Base-by-base conservation (phyloP, 441 rosid species). In the Flueggea neowawraea region DNA sequence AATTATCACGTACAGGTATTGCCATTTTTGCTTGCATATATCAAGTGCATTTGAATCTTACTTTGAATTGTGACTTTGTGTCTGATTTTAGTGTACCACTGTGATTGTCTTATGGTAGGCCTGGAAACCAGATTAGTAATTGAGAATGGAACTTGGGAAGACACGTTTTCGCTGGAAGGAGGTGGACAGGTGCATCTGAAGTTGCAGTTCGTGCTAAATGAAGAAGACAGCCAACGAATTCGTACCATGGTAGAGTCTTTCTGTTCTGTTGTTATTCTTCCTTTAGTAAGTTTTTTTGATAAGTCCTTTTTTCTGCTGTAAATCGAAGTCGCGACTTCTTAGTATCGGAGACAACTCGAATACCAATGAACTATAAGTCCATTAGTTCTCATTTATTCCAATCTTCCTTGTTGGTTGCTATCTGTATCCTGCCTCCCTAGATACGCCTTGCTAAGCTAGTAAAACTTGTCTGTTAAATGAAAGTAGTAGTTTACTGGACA, bases 91-190 rank as follows among this genome's bases (percentile, higher is more conserved):
- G 7, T 12, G 6, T 31, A 4, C n/a, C n/a, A n/a, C 36, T 13
- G 7, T 4, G 31, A 17, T 12, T 55, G 61, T 60, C 50, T 50
- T 66, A 66, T 64, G n/a, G 62, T 69, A 90, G 99, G 70, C 68
- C 60, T 94, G 60, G 90, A 91, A 72, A 87, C 89, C 41, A 91
- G 80, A 74, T 67, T 82, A 72, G 83, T 91, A 14, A 83, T 94
- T 13, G 91, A 87, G 81, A 87, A 78, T 73, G 95, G 92, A n/a
- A 41, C 73, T 54, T 86, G 89, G 95, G 93, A 89, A 67, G 88
- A 87, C 60, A 65, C 67, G 10, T 73, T 94, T 80, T 74, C 66
- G 48, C 74, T 89, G 44, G 83, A 86, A 73, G 96, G 87, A 61
- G 88, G 90, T 41, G 90, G 99, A 55, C 69, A 77, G 53, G 80